A percentile compares a stretch with the other conserved stretches of the same genome.
Conservation (phyloP, 164 flowering plant species). For the Stephania japonica region DNA sequence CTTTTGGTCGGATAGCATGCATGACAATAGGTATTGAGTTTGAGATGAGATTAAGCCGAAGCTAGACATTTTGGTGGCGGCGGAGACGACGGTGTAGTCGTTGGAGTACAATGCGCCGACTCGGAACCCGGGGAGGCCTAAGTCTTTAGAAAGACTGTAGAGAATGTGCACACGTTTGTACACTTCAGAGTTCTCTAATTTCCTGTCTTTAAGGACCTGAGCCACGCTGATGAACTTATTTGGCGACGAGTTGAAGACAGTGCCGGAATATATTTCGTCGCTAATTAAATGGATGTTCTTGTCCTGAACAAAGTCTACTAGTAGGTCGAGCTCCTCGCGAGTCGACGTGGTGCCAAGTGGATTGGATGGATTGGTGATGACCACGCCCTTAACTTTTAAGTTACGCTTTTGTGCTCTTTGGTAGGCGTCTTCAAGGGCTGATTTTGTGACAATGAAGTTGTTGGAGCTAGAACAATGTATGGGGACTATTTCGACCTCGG, state of each 20-base stretch:
- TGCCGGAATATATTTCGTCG: constrained; percentile 41
- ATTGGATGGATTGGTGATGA: constrained; percentile 41
- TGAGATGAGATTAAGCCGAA: constrained; percentile 39
- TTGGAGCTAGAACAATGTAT: constrained; percentile 31
- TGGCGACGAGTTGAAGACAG: constrained; percentile 22
- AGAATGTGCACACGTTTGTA: constrained; percentile 28
- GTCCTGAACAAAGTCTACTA: constrained; percentile 21
- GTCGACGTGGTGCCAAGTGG: constrained; percentile 35
- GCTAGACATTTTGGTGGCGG: constrained; percentile 49
- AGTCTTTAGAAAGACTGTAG: constrained; percentile 37
- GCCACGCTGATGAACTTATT: constrained; percentile 22
- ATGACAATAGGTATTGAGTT: constrained; percentile 31
- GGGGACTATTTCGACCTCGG: constrained; percentile 32
- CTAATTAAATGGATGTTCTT: constrained; percentile 28
- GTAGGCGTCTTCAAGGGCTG: constrained; percentile 33
- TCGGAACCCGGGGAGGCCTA: constrained; percentile 42
- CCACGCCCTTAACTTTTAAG: constrained; percentile 31
- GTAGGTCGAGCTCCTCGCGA: constrained; percentile 22
- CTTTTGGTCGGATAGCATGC: constrained; percentile 25
- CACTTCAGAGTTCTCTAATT: neutral
- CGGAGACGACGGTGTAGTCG: constrained; percentile 21
- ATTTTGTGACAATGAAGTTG: constrained; percentile 26
- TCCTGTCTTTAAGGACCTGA: constrained; percentile 18
- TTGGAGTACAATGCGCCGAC: constrained; percentile 35
- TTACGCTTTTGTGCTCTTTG: constrained; percentile 20